Base-by-base conservation (phyloP, 345 rosid species). In the Sonneratia alba region DNA sequence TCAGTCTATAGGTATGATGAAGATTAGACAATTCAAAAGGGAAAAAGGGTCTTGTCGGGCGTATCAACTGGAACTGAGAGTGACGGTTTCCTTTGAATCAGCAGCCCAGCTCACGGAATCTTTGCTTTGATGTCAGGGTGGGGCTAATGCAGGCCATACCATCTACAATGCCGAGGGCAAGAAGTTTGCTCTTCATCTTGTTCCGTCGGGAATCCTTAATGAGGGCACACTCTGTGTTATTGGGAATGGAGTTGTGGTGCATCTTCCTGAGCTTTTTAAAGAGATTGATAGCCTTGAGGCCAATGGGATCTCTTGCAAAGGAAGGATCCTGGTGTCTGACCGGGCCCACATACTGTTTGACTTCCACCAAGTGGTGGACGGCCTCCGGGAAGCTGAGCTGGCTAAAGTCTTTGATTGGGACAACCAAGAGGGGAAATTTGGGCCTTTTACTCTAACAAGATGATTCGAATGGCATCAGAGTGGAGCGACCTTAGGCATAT, bases 101-200 rank as follows among this genome's bases (percentile, higher is more conserved):
- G 45, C 45, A 42, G 45, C 45, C 45, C 45, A 53, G 59, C 22
- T 53, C 22, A 53, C 18, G 24, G 5, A 19, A 32, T 66, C 22
- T 38, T 21, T 66, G 19, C 22, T 68, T 59, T 62, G 38, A 53
- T 42, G 71, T 76, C 79, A 95, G 99, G 97, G 99, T 61, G 97
- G 99, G 83, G 97, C 99, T 47, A 95, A 95, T 76, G 99, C 99
- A 64, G 99, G 99, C 11, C 99, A 95, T 75, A 95, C 99, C 21
- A 92, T 95, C 71, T 94, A 94, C 56, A 94, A 88, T 73, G 57
- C 97, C 4, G 97, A 90, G 73, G 99, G 97, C 15, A 91, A 88
- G 85, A 94, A 92, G 75, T 94, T 94, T 75, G 97, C 97, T 2
- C 91, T 91, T 77, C 99, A 92, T 77, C 92, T 94, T 80, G 97